These are phyloP conservation scores for Debaryomyces sp. DNA, from an alignment of 1,139 yeast species.

Conservation along the genomic window DNA sequence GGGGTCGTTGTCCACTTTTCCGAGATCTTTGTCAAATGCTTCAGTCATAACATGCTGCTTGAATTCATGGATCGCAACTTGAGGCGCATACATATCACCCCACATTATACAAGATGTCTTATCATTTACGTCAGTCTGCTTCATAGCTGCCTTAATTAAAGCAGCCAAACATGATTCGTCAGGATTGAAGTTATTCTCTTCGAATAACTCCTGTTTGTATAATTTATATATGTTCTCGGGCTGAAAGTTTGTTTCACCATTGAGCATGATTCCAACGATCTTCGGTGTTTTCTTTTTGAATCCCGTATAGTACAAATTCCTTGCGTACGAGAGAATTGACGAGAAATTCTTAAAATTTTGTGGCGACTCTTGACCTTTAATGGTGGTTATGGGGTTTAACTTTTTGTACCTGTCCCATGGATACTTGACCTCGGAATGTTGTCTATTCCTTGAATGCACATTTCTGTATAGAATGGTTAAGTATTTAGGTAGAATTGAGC, in stretches of 20 bases:
- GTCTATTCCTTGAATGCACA: constrained; percentile 2
- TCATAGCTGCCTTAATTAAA: constrained; percentile 40
- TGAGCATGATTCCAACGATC: constrained; percentile 38
- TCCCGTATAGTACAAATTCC: constrained; percentile 22
- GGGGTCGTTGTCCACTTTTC: constrained; percentile 23
- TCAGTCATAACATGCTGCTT: constrained; percentile 33
- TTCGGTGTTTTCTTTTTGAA: constrained; percentile 26
- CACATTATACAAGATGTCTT: constrained; percentile 30
- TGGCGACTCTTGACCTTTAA: background rate
- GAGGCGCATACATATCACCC: constrained; percentile 59
- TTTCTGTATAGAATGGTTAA: constrained; percentile 25
- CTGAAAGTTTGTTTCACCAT: constrained; percentile 47
- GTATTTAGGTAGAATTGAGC: constrained; percentile 31
- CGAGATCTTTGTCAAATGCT: constrained; percentile 19
- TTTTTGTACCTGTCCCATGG: constrained; percentile 21
- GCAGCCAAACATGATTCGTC: constrained; percentile 45
- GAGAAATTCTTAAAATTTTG: background rate
- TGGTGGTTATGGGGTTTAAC: background rate
- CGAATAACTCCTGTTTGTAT: constrained; percentile 29
- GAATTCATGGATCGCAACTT: constrained; percentile 63
- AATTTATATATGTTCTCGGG: constrained; percentile 39
- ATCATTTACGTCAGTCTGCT: constrained; percentile 16
- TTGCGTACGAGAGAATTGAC: constrained; percentile 22
- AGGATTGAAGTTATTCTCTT: constrained; percentile 23
- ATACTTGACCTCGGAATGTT: constrained; percentile 12